A percentile compares a stretch with the other conserved stretches of the same genome.
These are phyloP conservation scores for Fusarium sp. DNA, from an alignment of 2,329 filamentous ascomycete species.

Conservation along the genomic window DNA sequence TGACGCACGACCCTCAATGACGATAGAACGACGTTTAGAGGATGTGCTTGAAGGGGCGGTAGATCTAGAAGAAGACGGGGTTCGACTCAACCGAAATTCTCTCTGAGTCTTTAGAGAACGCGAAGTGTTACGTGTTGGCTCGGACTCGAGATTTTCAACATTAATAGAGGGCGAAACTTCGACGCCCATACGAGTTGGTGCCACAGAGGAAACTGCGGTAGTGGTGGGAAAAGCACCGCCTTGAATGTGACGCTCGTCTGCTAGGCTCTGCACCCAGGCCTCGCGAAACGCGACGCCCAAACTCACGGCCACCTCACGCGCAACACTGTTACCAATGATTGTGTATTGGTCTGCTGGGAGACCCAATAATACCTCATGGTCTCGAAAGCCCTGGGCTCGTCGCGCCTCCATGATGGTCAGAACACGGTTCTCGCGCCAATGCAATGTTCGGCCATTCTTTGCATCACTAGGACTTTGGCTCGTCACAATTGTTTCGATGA, in stretches of 20 bases:
- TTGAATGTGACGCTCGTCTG: constrained; percentile 26
- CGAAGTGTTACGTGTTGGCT: constrained; percentile 10
- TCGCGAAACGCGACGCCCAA: constrained; percentile 74
- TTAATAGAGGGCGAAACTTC: constrained; percentile 24
- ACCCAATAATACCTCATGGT: constrained; percentile 78
- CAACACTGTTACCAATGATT: constrained; percentile 83
- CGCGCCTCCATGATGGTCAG: constrained; percentile 76
- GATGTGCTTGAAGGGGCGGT: not conserved
- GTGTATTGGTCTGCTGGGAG: constrained; percentile 67
- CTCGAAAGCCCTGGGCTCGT: constrained; percentile 77
- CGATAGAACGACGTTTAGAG: constrained; percentile 18
- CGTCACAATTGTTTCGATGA: constrained; percentile 76
- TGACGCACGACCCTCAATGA: constrained; percentile 28
- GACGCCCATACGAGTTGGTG: constrained; percentile 11
- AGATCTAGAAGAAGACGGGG: constrained; percentile 4
- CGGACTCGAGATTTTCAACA: constrained; percentile 19
- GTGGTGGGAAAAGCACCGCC: not conserved
- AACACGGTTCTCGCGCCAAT: constrained; percentile 74
- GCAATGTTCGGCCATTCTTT: constrained; percentile 67
- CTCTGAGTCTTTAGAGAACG: constrained; percentile 14
- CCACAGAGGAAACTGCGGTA: not conserved
- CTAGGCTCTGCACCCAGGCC: constrained; percentile 57
- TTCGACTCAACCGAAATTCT: constrained; percentile 8
- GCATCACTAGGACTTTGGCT: constrained; percentile 63
- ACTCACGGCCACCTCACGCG: constrained; percentile 74